A percentile compares a stretch with the other conserved stretches of the same genome.
phyloP scores from a whole-genome alignment of 805 yeast species.

The Metschnikowia henanensis region DNA sequence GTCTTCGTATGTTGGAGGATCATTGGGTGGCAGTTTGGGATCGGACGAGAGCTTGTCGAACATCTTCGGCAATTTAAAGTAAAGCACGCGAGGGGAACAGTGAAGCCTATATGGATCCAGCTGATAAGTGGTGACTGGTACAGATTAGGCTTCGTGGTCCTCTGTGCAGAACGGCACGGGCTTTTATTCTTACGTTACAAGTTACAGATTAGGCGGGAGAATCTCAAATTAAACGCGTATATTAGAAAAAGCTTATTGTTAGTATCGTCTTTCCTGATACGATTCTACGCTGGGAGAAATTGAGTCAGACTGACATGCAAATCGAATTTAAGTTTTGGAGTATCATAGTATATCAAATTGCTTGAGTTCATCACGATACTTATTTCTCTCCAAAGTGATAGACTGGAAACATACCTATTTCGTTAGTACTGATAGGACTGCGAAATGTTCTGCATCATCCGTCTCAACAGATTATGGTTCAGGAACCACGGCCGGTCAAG shows the following conservation, averaged over 20 bases:
- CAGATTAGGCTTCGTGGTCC: too few species aligned
- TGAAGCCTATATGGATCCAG: too few species aligned
- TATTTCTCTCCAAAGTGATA: not conserved
- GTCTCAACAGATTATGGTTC: conserved; percentile 20
- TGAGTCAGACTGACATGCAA: conserved; percentile 45
- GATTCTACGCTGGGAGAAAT: not conserved
- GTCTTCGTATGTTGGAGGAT: conserved; percentile 26
- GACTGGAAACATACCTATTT: conserved; percentile 9
- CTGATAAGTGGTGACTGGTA: too few species aligned
- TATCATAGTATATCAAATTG: conserved; percentile 24
- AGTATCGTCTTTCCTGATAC: not conserved
- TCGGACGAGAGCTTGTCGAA: not conserved
- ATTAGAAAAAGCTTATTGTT: not conserved
- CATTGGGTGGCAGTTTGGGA: conserved; percentile 8
- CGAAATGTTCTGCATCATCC: not conserved
- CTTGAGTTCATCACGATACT: conserved; percentile 14
- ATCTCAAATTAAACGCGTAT: not conserved
- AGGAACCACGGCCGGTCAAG: conserved; percentile 57
- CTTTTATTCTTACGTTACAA: too few species aligned
- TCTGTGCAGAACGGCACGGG: not conserved
- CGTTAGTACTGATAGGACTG: not conserved
- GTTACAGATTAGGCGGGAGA: too few species aligned
- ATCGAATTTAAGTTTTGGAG: conserved; percentile 31
- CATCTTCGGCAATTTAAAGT: not conserved
- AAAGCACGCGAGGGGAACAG: too few species aligned